These are phyloP conservation scores for Stentor coeruleus DNA, from an alignment of 73 alveolate species.

Conservation along the genomic window DNA sequence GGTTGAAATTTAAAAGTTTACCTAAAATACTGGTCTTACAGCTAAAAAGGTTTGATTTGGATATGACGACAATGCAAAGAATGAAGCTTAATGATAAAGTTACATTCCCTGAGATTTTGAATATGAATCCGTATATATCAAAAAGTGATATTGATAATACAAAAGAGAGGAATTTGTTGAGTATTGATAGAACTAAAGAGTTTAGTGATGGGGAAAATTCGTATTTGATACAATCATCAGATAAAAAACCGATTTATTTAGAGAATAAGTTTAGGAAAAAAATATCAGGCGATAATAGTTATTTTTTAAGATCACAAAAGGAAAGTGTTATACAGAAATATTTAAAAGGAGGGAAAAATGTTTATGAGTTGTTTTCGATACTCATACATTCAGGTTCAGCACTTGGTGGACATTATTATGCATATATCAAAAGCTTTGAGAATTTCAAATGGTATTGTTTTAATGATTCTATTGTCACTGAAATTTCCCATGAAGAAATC, in stretches of 20 bases:
- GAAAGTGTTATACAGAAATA: neutral
- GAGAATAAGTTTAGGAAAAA: neutral
- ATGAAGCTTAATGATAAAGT: slow-evolving; percentile 74
- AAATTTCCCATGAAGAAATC: slow-evolving; percentile 51
- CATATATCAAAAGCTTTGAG: slow-evolving; percentile 80
- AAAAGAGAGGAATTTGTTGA: slow-evolving; percentile 38
- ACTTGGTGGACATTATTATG: slow-evolving; percentile 94
- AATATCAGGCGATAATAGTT: neutral
- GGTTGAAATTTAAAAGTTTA: slow-evolving; percentile 58
- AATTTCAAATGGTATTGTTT: slow-evolving; percentile 79
- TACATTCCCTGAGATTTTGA: slow-evolving; percentile 64
- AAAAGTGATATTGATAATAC: slow-evolving; percentile 42
- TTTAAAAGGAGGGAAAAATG: slow-evolving; percentile 67
- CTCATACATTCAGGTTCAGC: slow-evolving; percentile 92
- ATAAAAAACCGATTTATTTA: neutral
- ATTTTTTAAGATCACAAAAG: neutral
- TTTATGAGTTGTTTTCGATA: slow-evolving; percentile 85
- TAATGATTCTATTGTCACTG: slow-evolving; percentile 79
- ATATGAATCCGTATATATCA: slow-evolving; percentile 58
- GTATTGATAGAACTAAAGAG: neutral
- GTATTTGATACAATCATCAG: neutral
- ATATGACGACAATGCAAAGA: slow-evolving; percentile 63
- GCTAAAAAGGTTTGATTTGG: slow-evolving; percentile 82
- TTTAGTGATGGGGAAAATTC: neutral
- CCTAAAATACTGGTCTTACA: slow-evolving; percentile 76